These are phyloP conservation scores for Gelatoporia subvermispora DNA, from an alignment of 768 basidiomycete species.

Conservation along the genomic window DNA sequence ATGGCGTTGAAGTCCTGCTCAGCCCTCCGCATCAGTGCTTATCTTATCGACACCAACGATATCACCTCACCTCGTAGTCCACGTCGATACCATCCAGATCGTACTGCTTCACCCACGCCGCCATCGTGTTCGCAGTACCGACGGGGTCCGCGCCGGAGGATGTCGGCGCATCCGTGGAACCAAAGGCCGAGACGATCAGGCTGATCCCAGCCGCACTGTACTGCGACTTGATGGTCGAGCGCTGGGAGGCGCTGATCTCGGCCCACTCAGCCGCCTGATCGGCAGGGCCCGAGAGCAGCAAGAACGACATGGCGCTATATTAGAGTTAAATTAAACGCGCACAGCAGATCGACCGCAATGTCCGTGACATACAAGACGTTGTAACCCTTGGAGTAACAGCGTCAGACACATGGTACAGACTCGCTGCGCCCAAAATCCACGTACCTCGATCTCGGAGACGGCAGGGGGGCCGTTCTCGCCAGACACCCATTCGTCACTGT, in stretches of 20 bases:
- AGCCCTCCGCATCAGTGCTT: background rate
- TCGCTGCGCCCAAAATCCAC: background rate
- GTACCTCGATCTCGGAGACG: slow-evolving; percentile 38
- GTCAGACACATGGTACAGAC: background rate
- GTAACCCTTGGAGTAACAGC: slow-evolving; percentile 36
- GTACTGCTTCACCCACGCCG: slow-evolving; percentile 58
- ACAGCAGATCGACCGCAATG: background rate
- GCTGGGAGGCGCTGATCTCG: slow-evolving; percentile 37
- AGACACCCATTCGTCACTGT: slow-evolving; percentile 37
- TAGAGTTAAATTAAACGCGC: slow-evolving; percentile 2
- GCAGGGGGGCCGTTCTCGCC: slow-evolving; percentile 46
- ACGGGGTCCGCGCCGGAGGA: slow-evolving; percentile 54
- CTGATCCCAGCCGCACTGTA: slow-evolving; percentile 57
- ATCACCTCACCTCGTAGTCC: slow-evolving; percentile 50
- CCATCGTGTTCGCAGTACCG: slow-evolving; percentile 56
- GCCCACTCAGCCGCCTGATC: slow-evolving; percentile 61
- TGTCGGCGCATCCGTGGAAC: slow-evolving; percentile 50
- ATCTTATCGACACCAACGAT: too few species aligned
- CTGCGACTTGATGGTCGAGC: slow-evolving; percentile 43
- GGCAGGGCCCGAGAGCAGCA: slow-evolving; percentile 49
- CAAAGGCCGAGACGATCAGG: slow-evolving; percentile 62
- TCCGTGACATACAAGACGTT: slow-evolving; percentile 48
- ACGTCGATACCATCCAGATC: slow-evolving; percentile 68
- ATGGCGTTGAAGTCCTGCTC: slow-evolving; percentile 32
- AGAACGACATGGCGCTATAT: slow-evolving; percentile 51